Conservation (phyloP, 306 rosid genomes). For the Purshia tridentata region DNA sequence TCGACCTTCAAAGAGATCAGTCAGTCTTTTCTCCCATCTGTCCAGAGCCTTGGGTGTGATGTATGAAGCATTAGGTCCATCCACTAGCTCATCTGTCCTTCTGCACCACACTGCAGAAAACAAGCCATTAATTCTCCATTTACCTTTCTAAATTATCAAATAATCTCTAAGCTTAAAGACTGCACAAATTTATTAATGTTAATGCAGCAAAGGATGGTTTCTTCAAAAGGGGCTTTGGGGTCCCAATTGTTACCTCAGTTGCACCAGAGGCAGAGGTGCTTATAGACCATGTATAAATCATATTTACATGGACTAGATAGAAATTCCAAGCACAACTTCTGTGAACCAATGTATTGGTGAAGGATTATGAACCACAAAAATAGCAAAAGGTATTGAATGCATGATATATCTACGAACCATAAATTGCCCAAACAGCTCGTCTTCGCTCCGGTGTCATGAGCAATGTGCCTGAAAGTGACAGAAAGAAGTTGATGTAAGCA, state of each 20-base stretch:
- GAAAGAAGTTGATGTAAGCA: not conserved
- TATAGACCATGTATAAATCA: not conserved
- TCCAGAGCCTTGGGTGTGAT: constrained; percentile 92
- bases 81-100: constrained; percentile 94
- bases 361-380: constrained; percentile 1
- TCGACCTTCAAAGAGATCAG: constrained; percentile 71
- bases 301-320: not conserved
- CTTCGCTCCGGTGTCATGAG: constrained; percentile 87
- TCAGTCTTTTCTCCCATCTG: constrained; percentile 75
- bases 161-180: not conserved
- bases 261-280: constrained; percentile 1
- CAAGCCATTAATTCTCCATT: constrained; percentile 5
- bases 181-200: not conserved
- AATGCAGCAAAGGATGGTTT: not conserved
- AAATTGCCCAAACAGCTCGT: constrained; percentile 92
- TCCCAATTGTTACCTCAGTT: not conserved
- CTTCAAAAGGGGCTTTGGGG: not conserved
- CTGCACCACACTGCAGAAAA: constrained; percentile 84
- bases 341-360: not conserved
- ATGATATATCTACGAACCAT: constrained; percentile 48
- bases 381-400: not conserved
- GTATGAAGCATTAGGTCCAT: constrained; percentile 95
- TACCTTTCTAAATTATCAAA: not conserved
- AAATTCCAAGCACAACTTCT: not conserved
- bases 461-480: constrained; percentile 69